Evolutionary conservation across 768 basidiomycete genomes (phyloP), one percentile per base, ranked within the genome.

Genomic region (Russula griseocarnosa): DNA sequence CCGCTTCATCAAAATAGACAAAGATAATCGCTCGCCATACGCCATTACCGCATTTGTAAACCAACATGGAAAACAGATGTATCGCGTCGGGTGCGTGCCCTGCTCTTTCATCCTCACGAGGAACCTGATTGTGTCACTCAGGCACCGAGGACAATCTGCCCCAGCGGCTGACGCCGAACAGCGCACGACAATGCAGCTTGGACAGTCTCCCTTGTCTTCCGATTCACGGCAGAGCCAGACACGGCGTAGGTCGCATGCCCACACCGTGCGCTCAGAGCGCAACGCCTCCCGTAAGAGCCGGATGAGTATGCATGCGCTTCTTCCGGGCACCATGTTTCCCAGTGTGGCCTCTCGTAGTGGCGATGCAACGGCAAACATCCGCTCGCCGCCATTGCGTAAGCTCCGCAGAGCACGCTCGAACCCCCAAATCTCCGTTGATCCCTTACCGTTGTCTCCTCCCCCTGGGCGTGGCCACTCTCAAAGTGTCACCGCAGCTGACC

Each of bases 11-110:
- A 86, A 89, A 14, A 87, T 92, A 34, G 81, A 83, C 18, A 80
- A 81, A 69, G 79, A 83, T 64, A 78, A 85, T 13, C 83, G 87
- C 34, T 92, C 90, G 14, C 90, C 91, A 3, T 93, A 86, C 71
- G 85, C 85, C 44, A 89, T 91, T 69, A 92, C 90, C n/a, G 86
- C 86, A 9, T 86, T 89, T 69, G 81, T 88, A 54, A 92, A 90
- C 71, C 88, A 91, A 71, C 85, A 89, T 74, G 91, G 91, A 58
- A 85, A 84, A 70, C 79, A 82, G 72, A 83, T 88, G 79, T 92
- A 79, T 75, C 86, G 91, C 55, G 81, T 94, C 51, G 85, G 88
- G 90, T 91, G 65, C 74, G 86, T 81, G 34, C 22, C 55, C 46
- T 28, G 5, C 36, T 22, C 30, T 3, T 47, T 34, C 51, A 32